A percentile compares a stretch with the other conserved stretches of the same genome.
Conservation (phyloP, 768 basidiomycete genomes). For the Mycena galopus region DNA sequence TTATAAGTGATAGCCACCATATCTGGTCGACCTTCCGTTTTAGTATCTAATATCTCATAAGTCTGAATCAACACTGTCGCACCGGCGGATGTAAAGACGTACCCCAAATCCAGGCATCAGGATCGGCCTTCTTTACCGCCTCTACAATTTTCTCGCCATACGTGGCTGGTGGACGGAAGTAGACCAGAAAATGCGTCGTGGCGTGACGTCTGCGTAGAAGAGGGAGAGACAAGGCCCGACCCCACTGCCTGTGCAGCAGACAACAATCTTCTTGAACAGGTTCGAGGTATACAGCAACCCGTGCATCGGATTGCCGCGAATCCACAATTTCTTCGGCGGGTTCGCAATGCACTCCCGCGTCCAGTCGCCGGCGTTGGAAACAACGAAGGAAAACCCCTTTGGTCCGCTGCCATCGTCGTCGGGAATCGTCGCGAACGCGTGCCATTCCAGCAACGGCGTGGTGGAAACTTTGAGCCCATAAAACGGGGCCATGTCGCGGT, state of each 20-base stretch:
- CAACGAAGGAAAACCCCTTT: conserved; percentile 64
- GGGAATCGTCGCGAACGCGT: conserved; percentile 51
- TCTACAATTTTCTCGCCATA: conserved; percentile 57
- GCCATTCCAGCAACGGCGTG: conserved; percentile 55
- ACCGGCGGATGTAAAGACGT: not conserved
- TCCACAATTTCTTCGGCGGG: conserved; percentile 66
- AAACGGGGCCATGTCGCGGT: conserved; percentile 53
- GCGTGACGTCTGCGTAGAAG: conserved; percentile 51
- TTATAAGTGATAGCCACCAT: conserved; percentile 55
- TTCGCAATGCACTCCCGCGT: conserved; percentile 61
- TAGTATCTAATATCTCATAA: conserved; percentile 45
- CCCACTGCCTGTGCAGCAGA: conserved; percentile 68
- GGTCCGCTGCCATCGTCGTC: conserved; percentile 43
- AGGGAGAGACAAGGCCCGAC: conserved; percentile 62
- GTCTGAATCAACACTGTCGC: not conserved
- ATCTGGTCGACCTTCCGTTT: conserved; percentile 54
- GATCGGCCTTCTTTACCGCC: conserved; percentile 53
- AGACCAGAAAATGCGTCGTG: conserved; percentile 57
- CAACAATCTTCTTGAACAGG: conserved; percentile 63
- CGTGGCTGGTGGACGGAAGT: conserved; percentile 55
- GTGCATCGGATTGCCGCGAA: conserved; percentile 64
- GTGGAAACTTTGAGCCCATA: conserved; percentile 45
- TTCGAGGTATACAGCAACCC: conserved; percentile 63
- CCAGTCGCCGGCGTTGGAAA: conserved; percentile 71
- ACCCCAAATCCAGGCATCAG: conserved; percentile 52